A percentile compares a stretch with the other conserved stretches of the same genome.
These are phyloP conservation scores for Vitis amurensis DNA, from an alignment of 164 flowering plant genomes.

Conservation along the genomic window DNA sequence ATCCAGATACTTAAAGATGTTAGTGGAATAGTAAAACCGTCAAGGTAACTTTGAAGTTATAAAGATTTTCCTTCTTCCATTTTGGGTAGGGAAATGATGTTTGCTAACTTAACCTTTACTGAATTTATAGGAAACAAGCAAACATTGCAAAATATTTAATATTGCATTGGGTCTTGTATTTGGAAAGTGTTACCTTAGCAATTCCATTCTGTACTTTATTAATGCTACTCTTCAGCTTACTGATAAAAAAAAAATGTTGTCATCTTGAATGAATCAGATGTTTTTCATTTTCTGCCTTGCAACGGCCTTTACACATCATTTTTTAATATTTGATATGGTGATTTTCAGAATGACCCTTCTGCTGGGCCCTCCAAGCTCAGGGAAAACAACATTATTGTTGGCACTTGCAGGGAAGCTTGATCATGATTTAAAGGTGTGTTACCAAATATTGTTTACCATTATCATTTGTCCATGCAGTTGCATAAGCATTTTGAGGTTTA, in stretches of 20 bases:
- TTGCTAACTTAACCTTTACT: too few species aligned
- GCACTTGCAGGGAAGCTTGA: conserved; percentile 65
- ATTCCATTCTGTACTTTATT: too few species aligned
- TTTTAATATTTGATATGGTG: conserved; percentile 1
- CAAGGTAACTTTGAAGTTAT: conserved; percentile 37
- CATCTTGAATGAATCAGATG: too few species aligned
- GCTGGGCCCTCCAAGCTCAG: conserved; percentile 64
- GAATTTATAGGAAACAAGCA: too few species aligned
- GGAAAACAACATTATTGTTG: conserved; percentile 56
- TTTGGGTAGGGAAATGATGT: background rate
- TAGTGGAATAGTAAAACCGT: conserved; percentile 57
- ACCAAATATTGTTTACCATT: background rate
- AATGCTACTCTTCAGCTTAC: too few species aligned
- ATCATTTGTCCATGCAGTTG: background rate
- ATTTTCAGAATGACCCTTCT: conserved; percentile 61
- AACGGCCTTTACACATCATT: background rate
- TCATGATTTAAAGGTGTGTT: conserved; percentile 38
- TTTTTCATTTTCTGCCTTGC: background rate
- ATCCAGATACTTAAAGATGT: conserved; percentile 52
- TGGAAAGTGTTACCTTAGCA: too few species aligned
- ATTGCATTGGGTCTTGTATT: too few species aligned
- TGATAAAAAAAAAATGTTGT: too few species aligned
- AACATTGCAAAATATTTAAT: too few species aligned
- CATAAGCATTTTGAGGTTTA: background rate
- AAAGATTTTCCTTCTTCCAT: background rate